A percentile compares a stretch with the other conserved stretches of the same genome.
Conservation (phyloP, 1,284 basidiomycete species). For the Lentinula novae-zelandiae region DNA sequence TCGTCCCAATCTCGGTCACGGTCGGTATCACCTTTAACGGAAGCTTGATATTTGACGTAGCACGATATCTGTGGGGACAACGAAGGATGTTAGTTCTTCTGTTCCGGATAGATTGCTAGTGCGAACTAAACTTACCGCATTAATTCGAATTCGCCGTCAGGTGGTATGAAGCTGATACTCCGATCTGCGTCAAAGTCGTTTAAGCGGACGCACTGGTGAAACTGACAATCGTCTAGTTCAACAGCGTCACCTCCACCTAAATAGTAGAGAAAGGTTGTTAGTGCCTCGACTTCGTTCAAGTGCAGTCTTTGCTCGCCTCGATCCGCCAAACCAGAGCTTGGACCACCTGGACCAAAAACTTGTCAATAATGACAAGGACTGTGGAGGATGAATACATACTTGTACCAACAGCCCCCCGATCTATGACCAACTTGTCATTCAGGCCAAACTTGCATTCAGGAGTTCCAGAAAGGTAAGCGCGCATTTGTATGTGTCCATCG, state of each 20-base stretch:
- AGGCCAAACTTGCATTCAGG: conserved; percentile 98
- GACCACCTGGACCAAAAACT: not conserved
- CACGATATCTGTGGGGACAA: conserved; percentile 73
- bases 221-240: conserved; percentile 96
- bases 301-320: conserved; percentile 32
- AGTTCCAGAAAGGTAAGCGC: conserved; percentile 93
- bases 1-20: conserved; percentile 89
- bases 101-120: conserved; percentile 1
- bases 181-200: conserved; percentile 92
- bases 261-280: not conserved
- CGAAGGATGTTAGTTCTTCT: conserved; percentile 5
- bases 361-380: not conserved
- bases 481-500: conserved; percentile 97
- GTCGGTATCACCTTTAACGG: conserved; percentile 90
- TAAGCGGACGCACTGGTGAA: conserved; percentile 97
- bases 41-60: conserved; percentile 93
- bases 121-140: conserved; percentile 66
- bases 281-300: not conserved
- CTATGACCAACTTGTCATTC: conserved; percentile 97
- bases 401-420: conserved; percentile 43
- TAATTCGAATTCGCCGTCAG: conserved; percentile 98
- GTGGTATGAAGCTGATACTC: conserved; percentile 95
- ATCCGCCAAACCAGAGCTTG: conserved; percentile 38
- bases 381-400: not conserved
- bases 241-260: conserved; percentile 63